Evolutionary conservation across 2,329 filamentous ascomycete species (phyloP).

Genomic region (Colletotrichum sp.): DNA sequence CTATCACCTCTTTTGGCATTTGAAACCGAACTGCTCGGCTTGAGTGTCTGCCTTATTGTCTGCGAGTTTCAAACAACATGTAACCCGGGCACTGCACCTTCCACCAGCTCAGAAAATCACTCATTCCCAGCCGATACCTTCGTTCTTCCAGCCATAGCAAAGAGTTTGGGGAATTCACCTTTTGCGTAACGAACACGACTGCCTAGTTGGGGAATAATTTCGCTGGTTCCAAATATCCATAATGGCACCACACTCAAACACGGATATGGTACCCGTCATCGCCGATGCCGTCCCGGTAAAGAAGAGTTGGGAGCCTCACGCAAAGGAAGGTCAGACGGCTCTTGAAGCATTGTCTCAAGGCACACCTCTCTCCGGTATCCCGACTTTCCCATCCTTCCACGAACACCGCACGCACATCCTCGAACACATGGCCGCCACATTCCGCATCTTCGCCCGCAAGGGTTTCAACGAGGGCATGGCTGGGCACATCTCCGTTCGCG

Average conservation of each 20-base stretch:
- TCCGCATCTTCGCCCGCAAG: slow-evolving; percentile 61
- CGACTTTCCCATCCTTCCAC: slow-evolving; percentile 19
- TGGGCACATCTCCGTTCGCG: slow-evolving; percentile 66
- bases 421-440: slow-evolving; percentile 65
- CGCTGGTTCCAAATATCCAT: background rate
- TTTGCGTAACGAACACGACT: background rate
- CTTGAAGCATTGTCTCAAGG: background rate
- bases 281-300: rapidly evolving
- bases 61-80: background rate
- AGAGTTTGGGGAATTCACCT: background rate
- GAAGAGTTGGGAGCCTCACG: background rate
- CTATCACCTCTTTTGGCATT: background rate
- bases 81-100: background rate
- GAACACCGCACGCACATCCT: slow-evolving; percentile 57
- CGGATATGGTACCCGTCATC: background rate
- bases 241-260: background rate
- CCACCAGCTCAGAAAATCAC: background rate
- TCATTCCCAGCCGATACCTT: background rate
- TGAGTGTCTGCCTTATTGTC: background rate
- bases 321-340: background rate
- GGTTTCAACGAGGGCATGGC: slow-evolving; percentile 66
- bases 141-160: background rate
- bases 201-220: background rate
- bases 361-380: background rate
- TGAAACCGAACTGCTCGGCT: background rate